These are phyloP conservation scores for Hypsizygus ulmarius DNA, from an alignment of 1,284 basidiomycete genomes.

Conservation along the genomic window DNA sequence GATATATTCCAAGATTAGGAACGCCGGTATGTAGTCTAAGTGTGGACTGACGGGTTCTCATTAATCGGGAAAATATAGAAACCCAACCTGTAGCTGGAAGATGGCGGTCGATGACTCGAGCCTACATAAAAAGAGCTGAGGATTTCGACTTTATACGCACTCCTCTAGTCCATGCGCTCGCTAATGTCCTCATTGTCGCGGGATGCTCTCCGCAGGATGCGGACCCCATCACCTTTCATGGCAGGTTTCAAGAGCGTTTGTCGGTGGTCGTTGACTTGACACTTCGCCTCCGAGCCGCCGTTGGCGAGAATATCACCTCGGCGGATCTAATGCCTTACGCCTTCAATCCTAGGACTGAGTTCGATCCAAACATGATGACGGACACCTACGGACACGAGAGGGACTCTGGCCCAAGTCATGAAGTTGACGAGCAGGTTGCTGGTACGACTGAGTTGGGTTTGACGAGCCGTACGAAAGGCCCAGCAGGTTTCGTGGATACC, in stretches of 20 bases:
- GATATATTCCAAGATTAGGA: conserved; percentile 10
- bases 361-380: conserved; percentile 16
- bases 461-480: background rate
- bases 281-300: conserved; percentile 13
- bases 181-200: conserved; percentile 6
- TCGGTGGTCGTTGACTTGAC: conserved; percentile 6
- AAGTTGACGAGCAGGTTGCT: conserved; percentile 9
- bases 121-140: background rate
- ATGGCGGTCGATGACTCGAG: conserved; percentile 14
- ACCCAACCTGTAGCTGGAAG: conserved; percentile 14
- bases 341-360: conserved; percentile 10
- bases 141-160: background rate
- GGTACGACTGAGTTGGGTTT: conserved; percentile 13
- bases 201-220: conserved; percentile 4
- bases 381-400: conserved; percentile 13
- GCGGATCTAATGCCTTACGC: conserved; percentile 13
- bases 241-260: conserved; percentile 1
- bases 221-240: background rate
- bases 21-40: conserved; percentile 8
- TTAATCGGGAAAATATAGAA: conserved; percentile 6
- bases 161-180: conserved; percentile 3
- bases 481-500: background rate
- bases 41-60: background rate
- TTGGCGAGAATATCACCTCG: conserved; percentile 16
- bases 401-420: background rate